These are phyloP conservation scores for Hypocreales sp. DNA, from an alignment of 2,329 filamentous ascomycete species.

Conservation along the genomic window DNA sequence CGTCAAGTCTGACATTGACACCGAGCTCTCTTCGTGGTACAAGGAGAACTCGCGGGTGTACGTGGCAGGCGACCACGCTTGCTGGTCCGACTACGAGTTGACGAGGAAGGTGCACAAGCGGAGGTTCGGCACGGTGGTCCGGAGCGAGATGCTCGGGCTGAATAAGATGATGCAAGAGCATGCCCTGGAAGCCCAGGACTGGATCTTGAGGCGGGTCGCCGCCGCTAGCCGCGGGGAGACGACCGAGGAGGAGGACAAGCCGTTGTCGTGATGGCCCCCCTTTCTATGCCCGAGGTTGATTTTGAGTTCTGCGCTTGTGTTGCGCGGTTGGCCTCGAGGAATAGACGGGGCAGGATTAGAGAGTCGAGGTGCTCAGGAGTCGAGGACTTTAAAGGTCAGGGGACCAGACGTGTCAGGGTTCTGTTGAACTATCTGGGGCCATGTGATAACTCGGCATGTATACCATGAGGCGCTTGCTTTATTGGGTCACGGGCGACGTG, in stretches of 20 bases:
- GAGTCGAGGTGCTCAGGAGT: no score
- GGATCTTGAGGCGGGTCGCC: slow-evolving; percentile 28
- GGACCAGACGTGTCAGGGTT: no score
- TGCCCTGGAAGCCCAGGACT: slow-evolving; percentile 32
- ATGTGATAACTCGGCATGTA: no score
- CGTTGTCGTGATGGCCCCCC: neutral
- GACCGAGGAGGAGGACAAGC: slow-evolving; percentile 29
- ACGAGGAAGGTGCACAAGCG: slow-evolving; percentile 42
- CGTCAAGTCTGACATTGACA: slow-evolving; percentile 63
- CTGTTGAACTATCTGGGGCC: no score
- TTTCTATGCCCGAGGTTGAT: no score
- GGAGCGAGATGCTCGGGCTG: slow-evolving; percentile 31
- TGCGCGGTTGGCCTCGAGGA: no score
- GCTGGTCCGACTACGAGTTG: slow-evolving; percentile 53
- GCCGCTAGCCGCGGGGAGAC: slow-evolving; percentile 23
- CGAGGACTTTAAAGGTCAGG: no score
- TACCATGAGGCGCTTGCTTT: no score
- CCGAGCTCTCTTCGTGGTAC: slow-evolving; percentile 68
- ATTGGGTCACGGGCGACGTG: no score
- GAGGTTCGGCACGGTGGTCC: slow-evolving; percentile 42
- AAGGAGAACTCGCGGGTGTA: slow-evolving; percentile 66
- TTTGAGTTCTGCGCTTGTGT: no score
- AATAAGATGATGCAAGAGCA: slow-evolving; percentile 42
- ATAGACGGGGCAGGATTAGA: no score
- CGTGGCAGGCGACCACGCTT: slow-evolving; percentile 57